Evolutionary conservation across 441 rosid species (phyloP).

Genomic region (Brassica balearica): DNA sequence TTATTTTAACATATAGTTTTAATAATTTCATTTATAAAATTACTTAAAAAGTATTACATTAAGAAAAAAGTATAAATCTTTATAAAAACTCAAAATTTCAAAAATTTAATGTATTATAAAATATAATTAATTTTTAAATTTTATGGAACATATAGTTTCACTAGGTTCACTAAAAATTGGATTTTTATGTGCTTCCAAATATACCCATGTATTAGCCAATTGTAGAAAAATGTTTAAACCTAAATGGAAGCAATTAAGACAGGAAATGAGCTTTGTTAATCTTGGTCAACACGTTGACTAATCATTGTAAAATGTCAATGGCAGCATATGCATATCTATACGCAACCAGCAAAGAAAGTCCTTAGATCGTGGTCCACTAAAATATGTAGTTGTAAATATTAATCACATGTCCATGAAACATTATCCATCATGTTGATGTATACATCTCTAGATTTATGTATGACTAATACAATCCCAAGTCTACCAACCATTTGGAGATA

Average conservation of each 20-base stretch:
- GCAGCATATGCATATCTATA: conserved; percentile 36
- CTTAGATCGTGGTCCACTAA: conserved; percentile 39
- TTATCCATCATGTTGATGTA: background rate
- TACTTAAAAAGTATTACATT: no score
- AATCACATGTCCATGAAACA: conserved; percentile 20
- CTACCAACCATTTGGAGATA: conserved; percentile 26
- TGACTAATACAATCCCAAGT: conserved; percentile 29
- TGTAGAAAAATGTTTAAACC: no score
- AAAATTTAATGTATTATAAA: no score
- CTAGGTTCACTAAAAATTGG: no score
- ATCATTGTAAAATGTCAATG: conserved; percentile 39
- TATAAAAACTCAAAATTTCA: no score
- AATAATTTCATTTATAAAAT: no score
- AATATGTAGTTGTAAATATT: conserved; percentile 2
- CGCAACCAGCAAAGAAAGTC: conserved; percentile 33
- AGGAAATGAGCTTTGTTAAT: conserved; percentile 24
- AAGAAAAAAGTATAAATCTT: no score
- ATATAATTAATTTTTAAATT: no score
- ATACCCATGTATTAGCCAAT: no score
- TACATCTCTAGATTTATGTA: background rate
- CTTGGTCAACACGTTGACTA: conserved; percentile 43
- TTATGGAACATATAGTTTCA: no score
- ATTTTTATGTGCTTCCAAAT: no score
- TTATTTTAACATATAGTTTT: no score
- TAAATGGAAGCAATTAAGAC: background rate